Evolutionary conservation across 1,139 yeast species (phyloP).

Genomic region (Pichia sp.): DNA sequence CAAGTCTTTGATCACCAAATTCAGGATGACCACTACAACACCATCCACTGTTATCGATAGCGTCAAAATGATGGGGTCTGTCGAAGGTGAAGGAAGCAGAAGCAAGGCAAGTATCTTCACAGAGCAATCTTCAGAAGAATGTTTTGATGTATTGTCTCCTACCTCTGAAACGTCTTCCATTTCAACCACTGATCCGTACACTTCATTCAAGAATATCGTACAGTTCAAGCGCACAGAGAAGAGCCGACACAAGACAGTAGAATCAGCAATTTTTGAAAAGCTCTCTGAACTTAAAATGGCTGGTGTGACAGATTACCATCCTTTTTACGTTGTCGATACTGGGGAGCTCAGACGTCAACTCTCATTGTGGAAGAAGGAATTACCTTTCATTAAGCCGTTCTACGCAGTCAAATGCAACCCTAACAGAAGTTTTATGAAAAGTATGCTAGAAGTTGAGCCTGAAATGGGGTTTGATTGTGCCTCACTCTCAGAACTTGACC

Average conservation of each 20-base stretch:
- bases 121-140: too few species aligned
- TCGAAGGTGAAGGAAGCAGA: too few species aligned
- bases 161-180: too few species aligned
- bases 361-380: slow-evolving; percentile 48
- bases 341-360: slow-evolving; percentile 62
- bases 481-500: slow-evolving; percentile 74
- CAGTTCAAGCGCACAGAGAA: too few species aligned
- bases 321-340: slow-evolving; percentile 85
- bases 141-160: too few species aligned
- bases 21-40: slow-evolving; percentile 6
- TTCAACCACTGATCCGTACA: too few species aligned
- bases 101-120: too few species aligned
- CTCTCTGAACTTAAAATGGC: neutral
- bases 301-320: slow-evolving; percentile 50
- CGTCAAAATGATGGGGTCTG: too few species aligned
- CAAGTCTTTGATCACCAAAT: slow-evolving; percentile 5
- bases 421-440: slow-evolving; percentile 49
- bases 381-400: slow-evolving; percentile 76
- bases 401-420: slow-evolving; percentile 97
- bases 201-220: too few species aligned
- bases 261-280: slow-evolving; percentile 3
- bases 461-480: slow-evolving; percentile 85
- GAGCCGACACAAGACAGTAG: slow-evolving; percentile 3
- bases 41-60: slow-evolving; percentile 2
- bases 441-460: slow-evolving; percentile 49